These are phyloP conservation scores for Neurospora sp. DNA, from an alignment of 495 filamentous ascomycete species.

Conservation along the genomic window DNA sequence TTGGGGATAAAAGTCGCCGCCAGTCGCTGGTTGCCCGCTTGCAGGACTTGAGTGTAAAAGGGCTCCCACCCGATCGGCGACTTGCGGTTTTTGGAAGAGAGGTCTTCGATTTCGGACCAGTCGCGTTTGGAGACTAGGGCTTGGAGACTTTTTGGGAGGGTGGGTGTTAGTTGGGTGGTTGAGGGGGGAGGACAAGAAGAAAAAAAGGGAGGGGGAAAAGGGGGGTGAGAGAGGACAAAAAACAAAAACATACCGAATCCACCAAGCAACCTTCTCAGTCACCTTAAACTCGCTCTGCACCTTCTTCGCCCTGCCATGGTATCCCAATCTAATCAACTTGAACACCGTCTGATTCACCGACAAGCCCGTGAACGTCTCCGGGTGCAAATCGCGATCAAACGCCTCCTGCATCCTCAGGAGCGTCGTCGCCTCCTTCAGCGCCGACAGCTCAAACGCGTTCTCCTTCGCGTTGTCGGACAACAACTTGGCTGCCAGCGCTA, in stretches of 20 bases:
- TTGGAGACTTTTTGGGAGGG: slow-evolving; percentile 54
- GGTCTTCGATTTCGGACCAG: slow-evolving; percentile 86
- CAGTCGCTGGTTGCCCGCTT: slow-evolving; percentile 81
- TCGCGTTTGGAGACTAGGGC: slow-evolving; percentile 81
- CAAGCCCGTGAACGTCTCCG: slow-evolving; percentile 66
- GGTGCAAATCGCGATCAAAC: slow-evolving; percentile 66
- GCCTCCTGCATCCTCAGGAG: slow-evolving; percentile 77
- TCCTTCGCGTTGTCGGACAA: slow-evolving; percentile 74
- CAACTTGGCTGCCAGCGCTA: slow-evolving; percentile 72
- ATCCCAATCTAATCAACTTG: slow-evolving; percentile 63
- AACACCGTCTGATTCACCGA: slow-evolving; percentile 86
- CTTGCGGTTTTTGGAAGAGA: slow-evolving; percentile 52
- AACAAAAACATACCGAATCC: slow-evolving; percentile 47
- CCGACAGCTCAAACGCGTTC: slow-evolving; percentile 58
- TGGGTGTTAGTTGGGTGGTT: too few relatives aligned
- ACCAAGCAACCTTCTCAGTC: slow-evolving; percentile 80
- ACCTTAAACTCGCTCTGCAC: slow-evolving; percentile 88
- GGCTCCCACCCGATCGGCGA: slow-evolving; percentile 98
- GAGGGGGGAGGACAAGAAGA: neutral
- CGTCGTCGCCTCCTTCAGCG: slow-evolving; percentile 65
- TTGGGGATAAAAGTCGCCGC: slow-evolving; percentile 82
- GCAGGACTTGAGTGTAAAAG: slow-evolving; percentile 82
- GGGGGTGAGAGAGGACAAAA: too few relatives aligned
- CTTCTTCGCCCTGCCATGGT: slow-evolving; percentile 71
- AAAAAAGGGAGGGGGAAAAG: neutral